Evolutionary conservation across 2,329 filamentous ascomycete genomes (phyloP).

Genomic region (Ceratocystis smalleyi): DNA sequence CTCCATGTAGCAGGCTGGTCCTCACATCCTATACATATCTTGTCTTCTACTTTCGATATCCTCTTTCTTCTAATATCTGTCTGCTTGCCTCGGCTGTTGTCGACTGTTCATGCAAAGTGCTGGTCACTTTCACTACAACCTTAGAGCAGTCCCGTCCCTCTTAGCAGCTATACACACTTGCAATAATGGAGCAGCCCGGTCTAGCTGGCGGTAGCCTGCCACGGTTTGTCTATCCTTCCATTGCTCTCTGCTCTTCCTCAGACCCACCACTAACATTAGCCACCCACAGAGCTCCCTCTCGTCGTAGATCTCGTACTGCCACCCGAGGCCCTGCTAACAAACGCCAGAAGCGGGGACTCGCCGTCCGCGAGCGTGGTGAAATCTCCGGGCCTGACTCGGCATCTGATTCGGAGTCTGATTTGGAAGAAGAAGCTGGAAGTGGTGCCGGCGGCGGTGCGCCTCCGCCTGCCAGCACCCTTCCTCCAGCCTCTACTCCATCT

Average conservation of each 20-base stretch:
- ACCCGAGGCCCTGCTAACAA: background rate
- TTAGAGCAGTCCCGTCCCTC: background rate
- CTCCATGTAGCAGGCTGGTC: background rate
- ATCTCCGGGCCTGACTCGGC: constrained; percentile 5
- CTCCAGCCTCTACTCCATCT: background rate
- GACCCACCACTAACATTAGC: background rate
- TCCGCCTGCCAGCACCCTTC: background rate
- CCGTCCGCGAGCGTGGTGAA: background rate
- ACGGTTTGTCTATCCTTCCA: constrained; percentile 4
- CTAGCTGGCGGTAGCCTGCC: constrained; percentile 6
- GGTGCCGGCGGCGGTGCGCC: background rate
- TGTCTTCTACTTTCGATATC: background rate
- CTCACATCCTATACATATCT: background rate
- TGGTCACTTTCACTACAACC: constrained; percentile 10
- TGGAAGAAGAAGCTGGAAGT: too few relatives aligned
- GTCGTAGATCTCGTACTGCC: background rate
- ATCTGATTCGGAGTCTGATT: constrained; percentile 7
- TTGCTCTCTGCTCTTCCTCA: background rate
- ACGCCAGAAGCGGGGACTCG: background rate
- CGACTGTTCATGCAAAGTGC: constrained; percentile 4
- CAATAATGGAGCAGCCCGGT: background rate
- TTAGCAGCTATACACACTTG: background rate
- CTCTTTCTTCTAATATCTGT: background rate
- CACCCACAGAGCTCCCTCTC: background rate
- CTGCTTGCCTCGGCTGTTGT: background rate